These are phyloP conservation scores for Otatea glauca DNA, from an alignment of 176 grass and related monocot genomes.

Conservation along the genomic window DNA sequence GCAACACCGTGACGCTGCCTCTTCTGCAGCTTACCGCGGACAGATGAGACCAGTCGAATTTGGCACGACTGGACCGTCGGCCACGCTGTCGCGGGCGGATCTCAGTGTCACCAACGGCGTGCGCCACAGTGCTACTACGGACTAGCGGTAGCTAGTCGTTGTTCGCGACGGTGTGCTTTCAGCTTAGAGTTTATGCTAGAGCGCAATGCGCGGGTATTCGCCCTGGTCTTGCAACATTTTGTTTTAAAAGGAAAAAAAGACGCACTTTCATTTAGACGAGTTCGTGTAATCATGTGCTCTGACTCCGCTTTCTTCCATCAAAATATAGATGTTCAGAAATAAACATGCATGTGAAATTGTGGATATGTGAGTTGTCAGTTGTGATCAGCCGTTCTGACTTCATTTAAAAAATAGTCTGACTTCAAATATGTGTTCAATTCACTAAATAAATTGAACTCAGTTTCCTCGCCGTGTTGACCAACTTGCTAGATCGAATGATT, in stretches of 20 bases:
- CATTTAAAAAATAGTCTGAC: neutral
- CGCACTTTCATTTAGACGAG: neutral
- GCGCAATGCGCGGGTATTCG: neutral
- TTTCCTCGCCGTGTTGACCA: neutral
- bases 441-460: neutral
- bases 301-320: neutral
- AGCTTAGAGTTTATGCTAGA: neutral
- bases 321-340: neutral
- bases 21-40: neutral
- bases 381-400: no score
- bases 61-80: slow-evolving; percentile 20
- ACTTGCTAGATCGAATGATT: neutral
- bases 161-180: neutral
- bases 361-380: neutral
- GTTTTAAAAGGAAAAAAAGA: no score
- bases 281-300: neutral
- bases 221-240: neutral
- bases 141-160: neutral
- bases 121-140: neutral
- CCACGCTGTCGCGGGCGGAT: slow-evolving; percentile 32
- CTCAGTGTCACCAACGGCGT: neutral
- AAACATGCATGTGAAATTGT: neutral
- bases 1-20: slow-evolving; percentile 6
- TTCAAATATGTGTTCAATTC: neutral
- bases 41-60: slow-evolving; percentile 6